A percentile compares a stretch with the other conserved stretches of the same genome.
These are phyloP conservation scores for Neltuma alba DNA, from an alignment of 306 rosid genomes.

Conservation along the genomic window DNA sequence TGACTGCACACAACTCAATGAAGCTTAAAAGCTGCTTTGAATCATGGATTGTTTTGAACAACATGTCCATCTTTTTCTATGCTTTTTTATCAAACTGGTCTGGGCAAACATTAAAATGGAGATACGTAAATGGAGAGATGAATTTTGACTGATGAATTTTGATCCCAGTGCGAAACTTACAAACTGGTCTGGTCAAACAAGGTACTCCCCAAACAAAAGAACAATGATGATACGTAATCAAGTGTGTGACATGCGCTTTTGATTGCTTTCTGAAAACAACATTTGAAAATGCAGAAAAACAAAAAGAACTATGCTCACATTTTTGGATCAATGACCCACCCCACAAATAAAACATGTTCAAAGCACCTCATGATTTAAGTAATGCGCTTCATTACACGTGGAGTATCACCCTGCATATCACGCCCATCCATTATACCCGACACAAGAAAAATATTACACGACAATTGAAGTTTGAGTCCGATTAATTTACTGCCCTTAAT, in stretches of 20 bases:
- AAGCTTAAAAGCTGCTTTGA: conserved; percentile 28
- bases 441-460: background rate
- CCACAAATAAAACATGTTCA: background rate
- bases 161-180: background rate
- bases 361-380: background rate
- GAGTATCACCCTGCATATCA: background rate
- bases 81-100: too few species aligned
- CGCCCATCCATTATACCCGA: background rate
- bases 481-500: conserved; percentile 22
- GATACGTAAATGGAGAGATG: background rate
- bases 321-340: conserved; percentile 41
- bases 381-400: background rate
- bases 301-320: conserved; percentile 33
- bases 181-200: conserved; percentile 41
- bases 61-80: too few species aligned
- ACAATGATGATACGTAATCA: conserved; percentile 44
- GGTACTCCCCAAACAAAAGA: conserved; percentile 37
- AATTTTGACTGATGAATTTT: background rate
- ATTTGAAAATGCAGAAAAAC: too few species aligned
- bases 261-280: conserved; percentile 37
- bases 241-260: conserved; percentile 47
- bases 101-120: conserved; percentile 15
- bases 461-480: background rate
- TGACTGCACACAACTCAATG: background rate
- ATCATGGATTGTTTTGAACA: conserved; percentile 23